Evolutionary conservation across 1,284 basidiomycete species (phyloP).

Genomic region (Peniophora sp.): DNA sequence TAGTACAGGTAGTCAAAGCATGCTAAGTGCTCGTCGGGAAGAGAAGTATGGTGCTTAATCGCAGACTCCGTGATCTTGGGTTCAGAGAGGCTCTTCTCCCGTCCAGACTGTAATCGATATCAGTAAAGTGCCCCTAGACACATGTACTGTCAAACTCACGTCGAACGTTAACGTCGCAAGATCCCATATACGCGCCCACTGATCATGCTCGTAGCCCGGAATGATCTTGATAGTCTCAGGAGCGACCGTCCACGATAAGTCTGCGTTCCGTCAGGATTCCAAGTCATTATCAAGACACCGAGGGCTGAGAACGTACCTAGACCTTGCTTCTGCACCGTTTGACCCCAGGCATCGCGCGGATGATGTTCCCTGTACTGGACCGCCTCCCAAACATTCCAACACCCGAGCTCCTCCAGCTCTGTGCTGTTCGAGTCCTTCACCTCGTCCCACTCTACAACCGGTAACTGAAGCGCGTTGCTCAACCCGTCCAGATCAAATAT

Average conservation of each 20-base stretch:
- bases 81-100: no score
- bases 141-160: constrained; percentile 20
- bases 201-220: constrained; percentile 29
- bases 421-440: constrained; percentile 26
- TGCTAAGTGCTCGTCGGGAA: constrained; percentile 42
- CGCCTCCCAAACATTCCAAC: constrained; percentile 61
- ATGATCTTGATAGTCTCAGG: constrained; percentile 34
- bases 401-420: constrained; percentile 54
- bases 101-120: no score
- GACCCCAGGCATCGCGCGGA: constrained; percentile 40
- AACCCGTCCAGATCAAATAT: constrained; percentile 35
- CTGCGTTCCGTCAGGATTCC: constrained; percentile 28
- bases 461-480: constrained; percentile 22
- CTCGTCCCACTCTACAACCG: constrained; percentile 34
- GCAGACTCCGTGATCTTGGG: no score
- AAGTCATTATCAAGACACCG: not conserved
- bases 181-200: constrained; percentile 36
- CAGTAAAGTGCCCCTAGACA: no score
- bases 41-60: no score
- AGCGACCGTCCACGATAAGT: constrained; percentile 40
- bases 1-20: constrained; percentile 53
- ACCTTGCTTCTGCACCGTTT: constrained; percentile 33
- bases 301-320: constrained; percentile 34
- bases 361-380: constrained; percentile 35
- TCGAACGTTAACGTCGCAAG: constrained; percentile 38